Evolutionary conservation across 2,329 filamentous ascomycete genomes (phyloP).

Genomic region (Apiospora koreana): DNA sequence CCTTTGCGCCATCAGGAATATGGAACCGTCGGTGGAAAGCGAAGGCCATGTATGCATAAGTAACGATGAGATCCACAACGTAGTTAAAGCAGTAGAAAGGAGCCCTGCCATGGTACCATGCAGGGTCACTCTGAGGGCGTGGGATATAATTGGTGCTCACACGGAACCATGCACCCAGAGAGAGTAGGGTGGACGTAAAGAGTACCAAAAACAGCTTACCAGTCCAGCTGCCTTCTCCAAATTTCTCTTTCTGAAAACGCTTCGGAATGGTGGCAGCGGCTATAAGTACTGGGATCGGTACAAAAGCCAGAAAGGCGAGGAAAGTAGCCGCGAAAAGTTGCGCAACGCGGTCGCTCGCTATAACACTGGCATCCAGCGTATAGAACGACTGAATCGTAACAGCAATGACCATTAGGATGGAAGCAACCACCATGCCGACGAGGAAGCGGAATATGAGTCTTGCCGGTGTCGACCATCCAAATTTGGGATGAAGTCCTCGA

Average conservation of each 20-base stretch:
- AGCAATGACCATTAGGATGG: conserved; percentile 35
- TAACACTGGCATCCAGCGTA: conserved; percentile 21
- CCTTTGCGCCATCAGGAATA: conserved; percentile 30
- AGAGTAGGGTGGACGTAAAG: conserved; percentile 48
- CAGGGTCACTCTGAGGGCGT: conserved; percentile 43
- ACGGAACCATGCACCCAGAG: conserved; percentile 59
- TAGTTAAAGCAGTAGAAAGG: conserved; percentile 69
- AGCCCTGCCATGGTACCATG: conserved; percentile 59
- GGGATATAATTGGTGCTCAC: conserved; percentile 49
- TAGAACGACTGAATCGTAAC: conserved; percentile 32
- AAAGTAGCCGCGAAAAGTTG: conserved; percentile 29
- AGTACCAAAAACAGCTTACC: conserved; percentile 56
- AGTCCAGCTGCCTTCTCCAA: conserved; percentile 55
- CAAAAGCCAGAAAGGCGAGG: conserved; percentile 29
- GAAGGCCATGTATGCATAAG: conserved; percentile 25
- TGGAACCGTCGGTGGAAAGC: conserved; percentile 33
- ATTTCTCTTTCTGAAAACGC: conserved; percentile 40
- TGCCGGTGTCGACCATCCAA: conserved; percentile 37
- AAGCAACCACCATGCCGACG: conserved; percentile 28
- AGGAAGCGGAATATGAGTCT: conserved; percentile 28
- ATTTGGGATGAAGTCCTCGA: conserved; percentile 35
- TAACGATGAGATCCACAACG: conserved; percentile 48
- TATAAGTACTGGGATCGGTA: conserved; percentile 34
- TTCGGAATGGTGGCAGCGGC: not conserved
- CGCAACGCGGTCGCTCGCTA: conserved; percentile 25